A percentile compares a stretch with the other conserved stretches of the same genome.
These are phyloP conservation scores for Aspergillus heteromorphus DNA, from an alignment of 495 filamentous ascomycete genomes.

Conservation along the genomic window DNA sequence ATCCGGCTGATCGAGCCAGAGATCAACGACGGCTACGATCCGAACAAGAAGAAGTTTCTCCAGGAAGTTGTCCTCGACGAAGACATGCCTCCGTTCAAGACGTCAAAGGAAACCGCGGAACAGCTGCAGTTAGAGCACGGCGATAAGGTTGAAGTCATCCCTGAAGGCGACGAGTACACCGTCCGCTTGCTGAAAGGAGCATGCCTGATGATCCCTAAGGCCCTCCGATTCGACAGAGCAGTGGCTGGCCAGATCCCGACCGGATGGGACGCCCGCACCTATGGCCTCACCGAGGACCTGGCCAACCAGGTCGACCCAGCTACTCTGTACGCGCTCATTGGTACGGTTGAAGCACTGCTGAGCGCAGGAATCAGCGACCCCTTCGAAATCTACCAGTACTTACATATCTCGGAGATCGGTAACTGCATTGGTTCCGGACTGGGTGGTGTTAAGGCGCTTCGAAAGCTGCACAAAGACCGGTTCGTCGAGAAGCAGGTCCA, in stretches of 20 bases:
- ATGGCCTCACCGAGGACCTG: slow-evolving; percentile 93
- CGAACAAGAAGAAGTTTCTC: slow-evolving; percentile 91
- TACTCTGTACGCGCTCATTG: slow-evolving; percentile 85
- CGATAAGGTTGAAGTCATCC: slow-evolving; percentile 88
- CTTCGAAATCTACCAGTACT: slow-evolving; percentile 98
- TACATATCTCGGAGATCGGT: slow-evolving; percentile 92
- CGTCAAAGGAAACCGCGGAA: slow-evolving; percentile 89
- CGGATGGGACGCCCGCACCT: slow-evolving; percentile 88
- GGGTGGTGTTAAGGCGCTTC: slow-evolving; percentile 72
- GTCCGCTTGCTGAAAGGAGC: slow-evolving; percentile 90
- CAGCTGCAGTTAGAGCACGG: slow-evolving; percentile 93
- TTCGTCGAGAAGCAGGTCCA: slow-evolving; percentile 91
- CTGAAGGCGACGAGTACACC: slow-evolving; percentile 75
- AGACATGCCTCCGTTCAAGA: slow-evolving; percentile 90
- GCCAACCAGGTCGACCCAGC: slow-evolving; percentile 93
- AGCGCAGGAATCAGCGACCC: slow-evolving; percentile 92
- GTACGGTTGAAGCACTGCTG: slow-evolving; percentile 80
- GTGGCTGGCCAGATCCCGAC: slow-evolving; percentile 94
- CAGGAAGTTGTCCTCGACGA: slow-evolving; percentile 94
- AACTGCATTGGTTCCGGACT: slow-evolving; percentile 90
- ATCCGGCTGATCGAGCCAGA: slow-evolving; percentile 96
- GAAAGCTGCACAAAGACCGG: slow-evolving; percentile 95
- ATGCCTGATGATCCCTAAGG: slow-evolving; percentile 86
- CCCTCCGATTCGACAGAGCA: slow-evolving; percentile 85
- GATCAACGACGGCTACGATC: slow-evolving; percentile 91